Evolutionary conservation across 139 green algal genomes (phyloP), one percentile per base, ranked within the genome.

Genomic region (Penium margaritaceum): DNA sequence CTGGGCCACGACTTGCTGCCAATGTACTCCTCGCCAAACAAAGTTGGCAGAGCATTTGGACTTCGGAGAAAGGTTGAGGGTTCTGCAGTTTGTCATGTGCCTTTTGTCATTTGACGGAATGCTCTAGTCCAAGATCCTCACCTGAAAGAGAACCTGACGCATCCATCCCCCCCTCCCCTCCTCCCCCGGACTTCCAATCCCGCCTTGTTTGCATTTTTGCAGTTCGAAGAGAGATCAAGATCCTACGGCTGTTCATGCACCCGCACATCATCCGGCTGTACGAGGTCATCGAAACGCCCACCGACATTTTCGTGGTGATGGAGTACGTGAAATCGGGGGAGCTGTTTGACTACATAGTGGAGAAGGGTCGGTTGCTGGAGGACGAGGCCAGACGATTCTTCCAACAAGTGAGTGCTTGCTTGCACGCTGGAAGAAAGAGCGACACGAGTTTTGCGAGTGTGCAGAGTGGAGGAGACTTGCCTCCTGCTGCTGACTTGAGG

Each of bases 331-430:
- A 95, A 86, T 85, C 81, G 21, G 94, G 94, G 29, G 94, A 99
- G 86, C 88, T 99, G 74, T 99, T 99, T 85, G 94, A 99, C 80
- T 97, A 98, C 87, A 99, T 99, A 58, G 94, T 99, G 4, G 94
- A 99, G 82, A 99, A 99, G 84, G 94, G 94, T 7, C 86, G 94
- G 14, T 83, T 99, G 70, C 74, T 89, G 35, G 94, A 99, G 77
- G 92, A 98, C 41, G 94, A 98, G 75, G 94, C 95, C n/a, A 85
- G 94, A 46, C 85, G 88, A 47, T 99, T 98, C 80, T 99, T 99
- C 81, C 94, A 99, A 83, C 94, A 99, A 84, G 96, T 98, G 41
- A n/a, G 63, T 71, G 41, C 15, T 65, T 19, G 14, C 64, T 66
- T n/a, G n/a, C 37, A 24, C 33, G 57, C 19, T 58, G 43, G 43